Base-by-base conservation (phyloP, 2,329 filamentous ascomycete genomes). In the Penicillium sp. region DNA sequence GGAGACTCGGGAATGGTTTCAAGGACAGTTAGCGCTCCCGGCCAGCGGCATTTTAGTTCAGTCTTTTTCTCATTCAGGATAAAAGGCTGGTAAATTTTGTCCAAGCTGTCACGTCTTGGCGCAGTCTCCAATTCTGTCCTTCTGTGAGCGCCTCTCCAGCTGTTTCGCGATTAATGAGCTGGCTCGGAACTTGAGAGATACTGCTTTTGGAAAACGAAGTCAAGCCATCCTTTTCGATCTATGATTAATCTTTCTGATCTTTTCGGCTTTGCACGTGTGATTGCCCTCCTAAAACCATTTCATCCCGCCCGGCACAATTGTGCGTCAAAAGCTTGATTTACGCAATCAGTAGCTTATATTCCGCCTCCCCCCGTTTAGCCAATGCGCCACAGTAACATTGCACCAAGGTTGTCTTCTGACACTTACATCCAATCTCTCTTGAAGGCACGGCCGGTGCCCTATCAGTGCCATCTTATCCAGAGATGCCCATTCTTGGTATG, bases 341-440 rank as follows among this genome's bases (percentile, higher is more conserved):
- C 31, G 43, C 43, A 46, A 46, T 46, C 43, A 16, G 43, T 31
- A 46, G 9, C 43, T 46, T 31, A 31, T 46, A 14, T 3, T 46
- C 43, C 6, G 4, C 6, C 4, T n/a, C n/a, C 24, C 27, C 43
- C 24, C n/a, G 18, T n/a, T 46, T 27, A 46, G 43, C 43, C 43
- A n/a, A 24, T 46, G 22, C 43, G 47, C 47, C 47, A 50, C 47
- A 50, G 47, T 50, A 36, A 50, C 47, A 50, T 50, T 24, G 47
- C 47, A 50, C 36, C 6, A 9, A 16, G 6, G 6, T 36, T 22
- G 47, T 36, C 19, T 50, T 35, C 10, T 14, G 46, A 13, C n/a
- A 22, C 35, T 50, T 31, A 10, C 31, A 14, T 50, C 33, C 31
- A 37, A 14, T 50, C 27, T 36, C 27, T 50, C 31, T 6, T 24